These are phyloP conservation scores for Sedum album DNA, from an alignment of 164 flowering plant species.

Conservation along the genomic window DNA sequence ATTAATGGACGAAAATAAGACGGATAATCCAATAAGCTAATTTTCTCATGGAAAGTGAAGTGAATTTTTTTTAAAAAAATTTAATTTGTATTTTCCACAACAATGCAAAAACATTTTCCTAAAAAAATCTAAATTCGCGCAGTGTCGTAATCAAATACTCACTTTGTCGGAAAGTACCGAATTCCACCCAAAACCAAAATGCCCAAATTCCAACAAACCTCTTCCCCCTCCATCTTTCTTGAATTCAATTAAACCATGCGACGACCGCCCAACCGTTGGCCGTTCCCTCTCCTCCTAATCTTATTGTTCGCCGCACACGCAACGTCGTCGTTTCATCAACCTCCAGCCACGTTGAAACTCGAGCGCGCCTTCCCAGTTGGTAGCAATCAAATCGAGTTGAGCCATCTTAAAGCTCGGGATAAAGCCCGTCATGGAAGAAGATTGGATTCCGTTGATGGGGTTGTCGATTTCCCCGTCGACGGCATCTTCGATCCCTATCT, in stretches of 20 bases:
- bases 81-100: no score
- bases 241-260: background rate
- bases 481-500: constrained; percentile 67
- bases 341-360: background rate
- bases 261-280: background rate
- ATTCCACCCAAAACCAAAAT: background rate
- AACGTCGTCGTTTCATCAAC: background rate
- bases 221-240: background rate
- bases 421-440: background rate
- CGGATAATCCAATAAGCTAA: no score
- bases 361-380: background rate
- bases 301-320: background rate
- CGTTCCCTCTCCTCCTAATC: background rate
- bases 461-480: constrained; percentile 68
- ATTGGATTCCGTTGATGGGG: constrained; percentile 34
- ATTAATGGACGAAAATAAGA: no score
- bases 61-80: no score
- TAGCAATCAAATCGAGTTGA: background rate
- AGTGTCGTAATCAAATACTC: background rate
- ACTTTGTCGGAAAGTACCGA: background rate
- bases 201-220: background rate
- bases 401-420: background rate
- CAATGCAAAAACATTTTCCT: no score
- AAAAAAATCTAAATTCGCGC: background rate
- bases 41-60: no score